Percentiles rank a stretch among this genome's conserved stretches.
These are phyloP conservation scores for Rhododendron griersonianum DNA, from an alignment of 148 eudicot species.

Conservation along the genomic window DNA sequence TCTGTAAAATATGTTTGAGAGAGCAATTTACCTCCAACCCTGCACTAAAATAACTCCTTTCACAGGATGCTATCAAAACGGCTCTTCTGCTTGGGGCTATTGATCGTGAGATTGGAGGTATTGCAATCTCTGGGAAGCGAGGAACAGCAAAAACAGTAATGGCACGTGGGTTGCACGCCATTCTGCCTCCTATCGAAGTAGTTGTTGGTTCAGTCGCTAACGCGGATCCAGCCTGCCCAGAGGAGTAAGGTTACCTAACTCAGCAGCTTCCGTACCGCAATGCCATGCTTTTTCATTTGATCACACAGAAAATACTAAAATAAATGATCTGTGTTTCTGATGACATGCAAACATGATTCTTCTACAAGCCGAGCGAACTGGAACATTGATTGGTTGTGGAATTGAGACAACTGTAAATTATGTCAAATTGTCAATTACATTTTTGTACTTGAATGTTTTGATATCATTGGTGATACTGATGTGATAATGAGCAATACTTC, in stretches of 20 bases:
- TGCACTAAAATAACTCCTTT: constrained; percentile 1
- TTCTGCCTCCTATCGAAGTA: constrained; percentile 96
- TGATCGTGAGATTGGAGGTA: constrained; percentile 96
- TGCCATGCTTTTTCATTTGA: background rate
- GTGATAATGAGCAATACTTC: background rate
- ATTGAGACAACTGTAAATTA: background rate
- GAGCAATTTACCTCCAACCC: background rate
- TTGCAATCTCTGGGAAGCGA: constrained; percentile 90
- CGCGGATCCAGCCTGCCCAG: constrained; percentile 90
- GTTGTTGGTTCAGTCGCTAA: constrained; percentile 82
- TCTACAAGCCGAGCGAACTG: background rate
- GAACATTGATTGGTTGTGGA: background rate
- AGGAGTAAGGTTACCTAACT: constrained; percentile 66
- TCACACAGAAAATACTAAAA: background rate
- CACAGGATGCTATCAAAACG: constrained; percentile 91
- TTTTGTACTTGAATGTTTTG: background rate
- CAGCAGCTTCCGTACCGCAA: background rate
- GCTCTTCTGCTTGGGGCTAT: constrained; percentile 95
- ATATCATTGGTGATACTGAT: background rate
- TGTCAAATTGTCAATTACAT: background rate
- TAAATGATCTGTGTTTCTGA: background rate
- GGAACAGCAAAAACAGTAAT: constrained; percentile 99
- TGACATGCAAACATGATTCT: background rate
- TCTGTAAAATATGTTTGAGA: background rate
- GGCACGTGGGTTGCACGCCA: constrained; percentile 98